Evolutionary conservation across 2,329 filamentous ascomycete species (phyloP).

Genomic region (Aspergillus vadensis): DNA sequence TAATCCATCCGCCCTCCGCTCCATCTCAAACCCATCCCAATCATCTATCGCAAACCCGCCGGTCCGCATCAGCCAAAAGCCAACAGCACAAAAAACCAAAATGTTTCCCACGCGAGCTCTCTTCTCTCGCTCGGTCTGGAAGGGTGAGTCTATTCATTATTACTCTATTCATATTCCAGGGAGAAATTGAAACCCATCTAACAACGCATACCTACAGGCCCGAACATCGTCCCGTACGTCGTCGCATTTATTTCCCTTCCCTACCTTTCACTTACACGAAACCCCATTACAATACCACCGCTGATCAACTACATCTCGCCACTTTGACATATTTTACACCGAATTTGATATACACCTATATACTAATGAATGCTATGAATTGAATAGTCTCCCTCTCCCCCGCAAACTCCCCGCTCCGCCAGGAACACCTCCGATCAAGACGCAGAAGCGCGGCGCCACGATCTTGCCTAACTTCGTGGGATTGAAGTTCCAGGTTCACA

Average conservation of each 20-base stretch:
- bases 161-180: conserved; percentile 11
- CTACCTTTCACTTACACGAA: neutral
- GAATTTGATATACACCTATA: too few relatives aligned
- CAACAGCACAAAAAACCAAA: conserved; percentile 30
- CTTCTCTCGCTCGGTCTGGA: conserved; percentile 80
- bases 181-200: neutral
- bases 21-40: neutral
- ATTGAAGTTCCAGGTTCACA: conserved; percentile 85
- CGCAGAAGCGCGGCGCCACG: conserved; percentile 82
- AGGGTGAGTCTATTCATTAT: conserved; percentile 59
- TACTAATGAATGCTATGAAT: conserved; percentile 13
- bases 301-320: too few relatives aligned
- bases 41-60: conserved; percentile 17
- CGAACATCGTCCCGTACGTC: conserved; percentile 70
- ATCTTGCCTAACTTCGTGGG: conserved; percentile 93
- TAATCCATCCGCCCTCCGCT: neutral
- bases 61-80: conserved; percentile 11
- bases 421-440: conserved; percentile 73
- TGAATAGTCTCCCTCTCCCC: conserved; percentile 43
- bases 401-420: conserved; percentile 55
- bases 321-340: too few relatives aligned
- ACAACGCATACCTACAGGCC: conserved; percentile 50
- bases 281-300: too few relatives aligned
- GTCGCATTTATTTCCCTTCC: neutral
- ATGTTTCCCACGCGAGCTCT: conserved; percentile 72